Evolutionary conservation across 768 basidiomycete species (phyloP), one percentile per base, ranked within the genome.

Genomic region (Candolleomyces efflorescens): DNA sequence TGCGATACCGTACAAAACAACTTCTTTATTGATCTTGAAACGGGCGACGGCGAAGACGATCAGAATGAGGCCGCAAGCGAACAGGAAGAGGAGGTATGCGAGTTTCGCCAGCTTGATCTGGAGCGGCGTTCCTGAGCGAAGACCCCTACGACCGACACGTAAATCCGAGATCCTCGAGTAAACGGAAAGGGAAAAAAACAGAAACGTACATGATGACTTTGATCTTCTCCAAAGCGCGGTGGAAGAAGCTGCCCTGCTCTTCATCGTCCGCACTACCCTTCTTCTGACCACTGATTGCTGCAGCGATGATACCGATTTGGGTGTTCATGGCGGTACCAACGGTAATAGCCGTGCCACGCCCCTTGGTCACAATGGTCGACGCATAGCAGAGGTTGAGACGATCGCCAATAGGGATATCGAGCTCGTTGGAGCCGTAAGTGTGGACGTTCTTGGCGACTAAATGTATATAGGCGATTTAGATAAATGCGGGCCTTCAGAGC

Each of bases 261-360:
- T 46, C 50, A 5, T 45, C 39, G 24, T 27, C 20, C 12, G 48
- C 50, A 10, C 27, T 27, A 27, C 9, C 9, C 27, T 27, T 27
- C 27, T 63, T 62, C 48, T 70, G 70, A 4, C 68, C 66, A 54
- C 67, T 68, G 54, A 75, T 72, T 24, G 68, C 71, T 45, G 62
- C 60, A 2, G 74, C 75, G 49, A 75, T 75, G n/a, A 66, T 67
- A 6, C 74, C 75, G 39, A 77, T 73, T 71, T 82, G 79, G 2
- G 82, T 80, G 45, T 71, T 65, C 82, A 83, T 82, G 7, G 74
- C 81, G n/a, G 80, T 82, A 20, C 65, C 70, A 47, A 77, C 70
- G 46, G 78, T 74, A 38, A 84, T 69, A 26, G 77, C 79, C 11
- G 73, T 72, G 4, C 75, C 80, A 32, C 81, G 76, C 44, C 81